phyloP scores from a whole-genome alignment of 306 rosid genomes.

The Ormosia emarginata region DNA sequence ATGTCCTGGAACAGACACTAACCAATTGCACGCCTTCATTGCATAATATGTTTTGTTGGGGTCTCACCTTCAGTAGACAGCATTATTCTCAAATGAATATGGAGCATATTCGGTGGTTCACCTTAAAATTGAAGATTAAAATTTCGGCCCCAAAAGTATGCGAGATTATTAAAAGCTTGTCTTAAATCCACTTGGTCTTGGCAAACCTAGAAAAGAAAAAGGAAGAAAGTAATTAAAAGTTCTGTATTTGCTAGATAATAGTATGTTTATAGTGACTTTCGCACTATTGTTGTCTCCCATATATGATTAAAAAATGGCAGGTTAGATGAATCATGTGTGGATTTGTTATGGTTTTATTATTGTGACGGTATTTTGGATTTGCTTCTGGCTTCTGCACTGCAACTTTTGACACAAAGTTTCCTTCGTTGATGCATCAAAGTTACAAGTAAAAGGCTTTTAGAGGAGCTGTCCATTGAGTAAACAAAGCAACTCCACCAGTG shows the following conservation, averaged over 20 bases:
- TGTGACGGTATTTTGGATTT: conserved; percentile 23
- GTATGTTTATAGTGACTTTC: conserved; percentile 1
- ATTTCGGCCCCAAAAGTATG: conserved; percentile 1
- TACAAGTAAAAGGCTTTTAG: conserved; percentile 31
- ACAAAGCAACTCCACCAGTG: conserved; percentile 39
- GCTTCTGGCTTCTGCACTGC: conserved; percentile 26
- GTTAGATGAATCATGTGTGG: conserved; percentile 15
- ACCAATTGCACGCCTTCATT: conserved; percentile 12
- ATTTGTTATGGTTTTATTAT: conserved; percentile 12
- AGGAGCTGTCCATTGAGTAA: conserved; percentile 31
- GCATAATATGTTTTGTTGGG: conserved; percentile 26
- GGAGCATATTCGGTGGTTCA: conserved; percentile 18
- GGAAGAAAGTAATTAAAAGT: conserved; percentile 3
- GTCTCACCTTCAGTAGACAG: conserved; percentile 26
- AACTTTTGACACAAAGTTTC: conserved; percentile 48
- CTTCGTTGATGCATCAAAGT: conserved; percentile 32
- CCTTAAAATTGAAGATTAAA: conserved; percentile 8
- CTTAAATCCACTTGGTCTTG: conserved; percentile 11
- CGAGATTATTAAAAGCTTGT: background rate
- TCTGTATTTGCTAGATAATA: conserved; percentile 8
- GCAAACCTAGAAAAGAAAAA: background rate
- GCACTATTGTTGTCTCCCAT: background rate
- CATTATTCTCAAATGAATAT: conserved; percentile 16
- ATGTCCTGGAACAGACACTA: conserved; percentile 23
- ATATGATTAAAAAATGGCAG: conserved; percentile 6